phyloP scores from a whole-genome alignment of 192 early-diverging fungal genomes.

The Lobosporangium transversale region DNA sequence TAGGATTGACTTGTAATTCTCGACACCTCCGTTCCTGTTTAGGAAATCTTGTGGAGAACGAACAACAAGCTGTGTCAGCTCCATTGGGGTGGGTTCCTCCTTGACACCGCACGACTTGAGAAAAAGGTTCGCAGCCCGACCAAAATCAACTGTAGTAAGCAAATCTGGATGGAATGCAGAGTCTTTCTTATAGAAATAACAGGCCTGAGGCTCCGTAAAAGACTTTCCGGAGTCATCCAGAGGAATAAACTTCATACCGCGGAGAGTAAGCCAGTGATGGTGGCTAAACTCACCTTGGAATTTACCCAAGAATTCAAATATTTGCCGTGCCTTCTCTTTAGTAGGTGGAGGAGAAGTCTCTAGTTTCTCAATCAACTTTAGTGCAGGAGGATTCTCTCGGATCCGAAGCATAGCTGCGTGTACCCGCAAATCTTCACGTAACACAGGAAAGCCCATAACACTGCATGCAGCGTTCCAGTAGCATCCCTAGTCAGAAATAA shows the following conservation, averaged over 20 bases:
- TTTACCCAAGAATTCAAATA: slow-evolving; percentile 77
- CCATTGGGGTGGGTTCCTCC: slow-evolving; percentile 77
- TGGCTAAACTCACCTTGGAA: slow-evolving; percentile 68
- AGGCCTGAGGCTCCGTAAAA: slow-evolving; percentile 57
- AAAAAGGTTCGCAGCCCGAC: slow-evolving; percentile 76
- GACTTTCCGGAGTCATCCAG: slow-evolving; percentile 38
- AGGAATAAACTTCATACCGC: slow-evolving; percentile 73
- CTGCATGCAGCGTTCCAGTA: slow-evolving; percentile 67
- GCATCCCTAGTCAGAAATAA: slow-evolving; percentile 55
- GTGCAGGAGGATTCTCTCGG: slow-evolving; percentile 62
- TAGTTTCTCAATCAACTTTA: slow-evolving; percentile 53
- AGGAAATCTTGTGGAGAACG: slow-evolving; percentile 66
- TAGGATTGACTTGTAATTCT: slow-evolving; percentile 76
- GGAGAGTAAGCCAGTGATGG: slow-evolving; percentile 64
- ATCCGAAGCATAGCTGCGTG: slow-evolving; percentile 75
- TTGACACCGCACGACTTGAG: slow-evolving; percentile 86
- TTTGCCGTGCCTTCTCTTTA: slow-evolving; percentile 52
- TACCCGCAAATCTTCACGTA: slow-evolving; percentile 61
- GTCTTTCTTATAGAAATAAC: slow-evolving; percentile 65
- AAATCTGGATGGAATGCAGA: slow-evolving; percentile 61
- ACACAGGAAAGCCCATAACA: slow-evolving; percentile 73
- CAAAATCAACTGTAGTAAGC: slow-evolving; percentile 76
- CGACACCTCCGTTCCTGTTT: slow-evolving; percentile 60
- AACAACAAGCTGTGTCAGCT: slow-evolving; percentile 74
- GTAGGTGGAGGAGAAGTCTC: slow-evolving; percentile 28